Evolutionary conservation across 805 yeast genomes (phyloP).

Genomic region (Lipomyces yamadae): DNA sequence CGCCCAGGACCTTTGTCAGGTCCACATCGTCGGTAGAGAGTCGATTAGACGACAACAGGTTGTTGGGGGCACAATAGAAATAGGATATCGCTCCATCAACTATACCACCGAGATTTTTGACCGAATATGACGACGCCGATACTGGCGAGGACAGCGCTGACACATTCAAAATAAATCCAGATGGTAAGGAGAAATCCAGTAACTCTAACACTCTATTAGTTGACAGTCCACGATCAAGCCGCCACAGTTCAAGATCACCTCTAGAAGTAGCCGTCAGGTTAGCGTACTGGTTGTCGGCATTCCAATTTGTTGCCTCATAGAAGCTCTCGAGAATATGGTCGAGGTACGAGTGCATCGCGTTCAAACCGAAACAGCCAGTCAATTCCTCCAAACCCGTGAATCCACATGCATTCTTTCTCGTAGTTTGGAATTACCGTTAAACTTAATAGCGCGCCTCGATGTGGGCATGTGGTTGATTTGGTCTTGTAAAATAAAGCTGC

Average conservation of each 20-base stretch:
- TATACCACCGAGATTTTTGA: conserved; percentile 46
- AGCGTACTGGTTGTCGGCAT: conserved; percentile 75
- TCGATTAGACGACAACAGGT: conserved; percentile 17
- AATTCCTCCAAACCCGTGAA: neutral
- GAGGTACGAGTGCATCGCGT: conserved; percentile 77
- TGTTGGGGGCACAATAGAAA: conserved; percentile 62
- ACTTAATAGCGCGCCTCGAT: too few relatives aligned
- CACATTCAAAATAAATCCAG: conserved; percentile 65
- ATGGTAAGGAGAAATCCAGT: conserved; percentile 74
- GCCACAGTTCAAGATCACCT: conserved; percentile 41
- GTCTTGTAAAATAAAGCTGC: too few relatives aligned
- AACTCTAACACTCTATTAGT: conserved; percentile 47
- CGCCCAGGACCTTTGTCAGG: conserved; percentile 70
- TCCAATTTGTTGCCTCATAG: conserved; percentile 74
- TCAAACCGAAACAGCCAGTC: too few relatives aligned
- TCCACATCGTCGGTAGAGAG: conserved; percentile 48
- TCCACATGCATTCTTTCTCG: too few relatives aligned
- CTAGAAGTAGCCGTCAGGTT: conserved; percentile 73
- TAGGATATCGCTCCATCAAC: conserved; percentile 86
- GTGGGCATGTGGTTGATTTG: too few relatives aligned
- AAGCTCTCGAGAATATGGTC: conserved; percentile 80
- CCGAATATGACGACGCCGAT: conserved; percentile 73
- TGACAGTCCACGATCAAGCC: neutral
- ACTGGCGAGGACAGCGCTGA: conserved; percentile 71
- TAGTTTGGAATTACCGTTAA: too few relatives aligned